These are phyloP conservation scores for Nannochloropsis granulata DNA, from an alignment of 108 stramenopile species.

Conservation along the genomic window DNA sequence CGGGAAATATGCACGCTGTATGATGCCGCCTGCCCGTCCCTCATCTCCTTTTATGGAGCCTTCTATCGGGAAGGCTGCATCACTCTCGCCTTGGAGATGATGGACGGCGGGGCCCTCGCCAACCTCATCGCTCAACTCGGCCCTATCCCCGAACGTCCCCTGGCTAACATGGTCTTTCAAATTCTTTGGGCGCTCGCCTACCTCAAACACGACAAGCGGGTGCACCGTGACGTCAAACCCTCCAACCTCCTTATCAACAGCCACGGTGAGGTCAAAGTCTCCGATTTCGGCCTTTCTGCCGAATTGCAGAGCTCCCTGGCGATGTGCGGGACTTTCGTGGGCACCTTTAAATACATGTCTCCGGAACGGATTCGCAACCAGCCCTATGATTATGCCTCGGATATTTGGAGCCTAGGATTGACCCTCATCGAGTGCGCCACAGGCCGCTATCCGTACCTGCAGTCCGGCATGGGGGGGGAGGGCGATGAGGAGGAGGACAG, in stretches of 20 bases:
- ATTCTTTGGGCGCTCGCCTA: slow-evolving; percentile 44
- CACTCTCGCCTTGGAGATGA: slow-evolving; percentile 48
- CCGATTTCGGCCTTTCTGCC: slow-evolving; percentile 34
- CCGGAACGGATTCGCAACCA: slow-evolving; percentile 39
- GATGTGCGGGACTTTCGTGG: slow-evolving; percentile 47
- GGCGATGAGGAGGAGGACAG: neutral
- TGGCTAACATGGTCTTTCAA: slow-evolving; percentile 42
- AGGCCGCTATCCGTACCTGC: slow-evolving; percentile 32
- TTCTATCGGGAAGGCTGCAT: slow-evolving; percentile 47
- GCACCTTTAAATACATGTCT: slow-evolving; percentile 51
- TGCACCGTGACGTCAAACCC: slow-evolving; percentile 47
- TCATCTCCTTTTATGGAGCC: slow-evolving; percentile 45
- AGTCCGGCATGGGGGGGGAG: neutral
- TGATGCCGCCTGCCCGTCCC: slow-evolving; percentile 35
- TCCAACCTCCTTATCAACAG: slow-evolving; percentile 45
- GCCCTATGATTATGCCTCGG: slow-evolving; percentile 31
- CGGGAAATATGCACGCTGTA: slow-evolving; percentile 46
- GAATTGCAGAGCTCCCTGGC: slow-evolving; percentile 40
- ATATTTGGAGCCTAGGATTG: slow-evolving; percentile 43
- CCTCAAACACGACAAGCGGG: slow-evolving; percentile 36
- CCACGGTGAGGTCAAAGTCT: slow-evolving; percentile 41
- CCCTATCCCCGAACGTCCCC: slow-evolving; percentile 35
- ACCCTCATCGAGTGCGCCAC: slow-evolving; percentile 36
- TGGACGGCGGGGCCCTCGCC: slow-evolving; percentile 41
- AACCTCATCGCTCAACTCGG: slow-evolving; percentile 35